Conservation (phyloP, 768 basidiomycete species). For the Sistotremastrum niveocremeum region DNA sequence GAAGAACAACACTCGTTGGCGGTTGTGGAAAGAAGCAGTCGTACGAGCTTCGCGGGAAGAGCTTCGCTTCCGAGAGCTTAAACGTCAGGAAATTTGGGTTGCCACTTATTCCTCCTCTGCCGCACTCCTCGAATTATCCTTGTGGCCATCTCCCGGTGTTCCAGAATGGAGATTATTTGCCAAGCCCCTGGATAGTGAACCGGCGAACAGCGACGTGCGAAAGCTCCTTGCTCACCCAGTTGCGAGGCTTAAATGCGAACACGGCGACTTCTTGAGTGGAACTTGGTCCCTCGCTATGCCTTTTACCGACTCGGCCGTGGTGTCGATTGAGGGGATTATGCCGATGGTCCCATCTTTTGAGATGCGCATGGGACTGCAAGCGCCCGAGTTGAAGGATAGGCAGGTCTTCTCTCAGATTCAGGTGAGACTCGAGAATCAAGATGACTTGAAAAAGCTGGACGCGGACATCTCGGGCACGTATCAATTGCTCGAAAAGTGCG, state of each 20-base stretch:
- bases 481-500: conserved; percentile 69
- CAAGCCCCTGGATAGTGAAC: conserved; percentile 47
- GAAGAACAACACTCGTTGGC: conserved; percentile 50
- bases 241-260: conserved; percentile 52
- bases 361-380: conserved; percentile 58
- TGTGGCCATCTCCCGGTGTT: conserved; percentile 45
- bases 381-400: conserved; percentile 51
- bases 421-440: conserved; percentile 39
- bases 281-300: conserved; percentile 77
- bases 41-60: conserved; percentile 43
- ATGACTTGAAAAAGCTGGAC: conserved; percentile 39
- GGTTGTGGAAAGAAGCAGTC: conserved; percentile 54
- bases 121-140: conserved; percentile 59
- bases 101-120: conserved; percentile 60
- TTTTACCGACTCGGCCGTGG: conserved; percentile 31
- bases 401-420: conserved; percentile 53
- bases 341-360: conserved; percentile 78
- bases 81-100: conserved; percentile 82
- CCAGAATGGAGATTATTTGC: conserved; percentile 84
- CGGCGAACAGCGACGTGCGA: conserved; percentile 72
- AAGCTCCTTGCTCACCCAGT: conserved; percentile 58
- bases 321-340: conserved; percentile 53
- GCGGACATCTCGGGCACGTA: conserved; percentile 76
- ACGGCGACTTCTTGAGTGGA: conserved; percentile 46
- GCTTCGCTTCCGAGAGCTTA: conserved; percentile 72